A percentile compares a stretch with the other conserved stretches of the same genome.
Evolutionary conservation across 2,329 filamentous ascomycete genomes (phyloP).

Genomic region (Graphilbum ipis-grandicollis): DNA sequence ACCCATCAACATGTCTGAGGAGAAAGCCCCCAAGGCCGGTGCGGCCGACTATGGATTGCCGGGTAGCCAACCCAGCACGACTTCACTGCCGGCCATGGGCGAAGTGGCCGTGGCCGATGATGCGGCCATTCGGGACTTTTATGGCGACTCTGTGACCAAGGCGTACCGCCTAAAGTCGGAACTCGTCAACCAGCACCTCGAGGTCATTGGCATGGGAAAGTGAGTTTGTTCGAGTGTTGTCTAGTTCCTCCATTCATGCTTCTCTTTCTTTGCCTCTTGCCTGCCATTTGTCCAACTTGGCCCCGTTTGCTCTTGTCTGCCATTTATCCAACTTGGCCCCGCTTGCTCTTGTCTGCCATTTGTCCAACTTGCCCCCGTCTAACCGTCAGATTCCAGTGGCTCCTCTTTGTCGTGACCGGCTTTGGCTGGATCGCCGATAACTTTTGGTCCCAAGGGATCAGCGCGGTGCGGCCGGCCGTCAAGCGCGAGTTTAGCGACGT

Average conservation of each 20-base stretch:
- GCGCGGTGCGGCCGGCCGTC: conserved; percentile 16
- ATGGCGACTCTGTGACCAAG: conserved; percentile 4
- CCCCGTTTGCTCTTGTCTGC: background rate
- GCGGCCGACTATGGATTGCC: too few relatives aligned
- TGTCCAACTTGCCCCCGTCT: background rate
- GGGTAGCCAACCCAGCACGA: too few relatives aligned
- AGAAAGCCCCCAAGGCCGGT: too few relatives aligned
- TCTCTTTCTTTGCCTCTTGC: too few relatives aligned
- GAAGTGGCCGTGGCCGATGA: background rate
- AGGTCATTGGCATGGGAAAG: conserved; percentile 5
- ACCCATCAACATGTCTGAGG: too few relatives aligned
- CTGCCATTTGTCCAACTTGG: too few relatives aligned
- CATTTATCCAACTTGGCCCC: too few relatives aligned
- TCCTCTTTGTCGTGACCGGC: conserved; percentile 26
- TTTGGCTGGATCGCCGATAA: conserved; percentile 29
- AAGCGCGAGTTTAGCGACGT: conserved; percentile 16
- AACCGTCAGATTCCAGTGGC: conserved; percentile 11
- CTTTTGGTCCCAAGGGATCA: conserved; percentile 20
- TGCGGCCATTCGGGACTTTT: conserved; percentile 1
- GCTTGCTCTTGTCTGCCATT: too few relatives aligned
- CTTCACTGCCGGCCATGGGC: too few relatives aligned
- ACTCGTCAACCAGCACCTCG: conserved; percentile 5
- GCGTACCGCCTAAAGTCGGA: conserved; percentile 8
- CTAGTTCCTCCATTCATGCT: background rate
- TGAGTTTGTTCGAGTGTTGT: background rate